Conservation (phyloP, 192 early-diverging fungal species). For the Pilaira anomala region DNA sequence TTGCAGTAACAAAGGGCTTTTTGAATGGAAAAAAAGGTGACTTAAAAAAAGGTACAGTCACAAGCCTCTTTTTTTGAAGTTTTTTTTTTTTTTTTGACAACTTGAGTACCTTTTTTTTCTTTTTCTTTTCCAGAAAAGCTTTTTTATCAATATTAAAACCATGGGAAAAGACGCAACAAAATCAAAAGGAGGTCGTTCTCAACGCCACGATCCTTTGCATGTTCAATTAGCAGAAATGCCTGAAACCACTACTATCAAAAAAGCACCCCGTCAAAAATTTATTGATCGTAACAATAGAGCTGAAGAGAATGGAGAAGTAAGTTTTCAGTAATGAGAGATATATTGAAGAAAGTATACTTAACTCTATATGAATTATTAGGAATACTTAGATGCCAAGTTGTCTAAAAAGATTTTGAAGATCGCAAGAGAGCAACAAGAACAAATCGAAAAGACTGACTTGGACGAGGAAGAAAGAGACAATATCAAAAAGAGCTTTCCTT, state of each 20-base stretch:
- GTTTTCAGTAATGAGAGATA: not conserved
- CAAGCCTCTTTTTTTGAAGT: not conserved
- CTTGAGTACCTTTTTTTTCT: constrained; percentile 7
- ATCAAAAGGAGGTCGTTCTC: constrained; percentile 32
- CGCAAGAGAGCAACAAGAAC: constrained; percentile 88
- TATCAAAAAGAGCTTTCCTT: constrained; percentile 8
- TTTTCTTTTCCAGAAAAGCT: not conserved
- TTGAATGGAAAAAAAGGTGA: too few relatives aligned
- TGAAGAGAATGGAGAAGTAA: constrained; percentile 47
- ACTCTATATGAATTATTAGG: constrained; percentile 28
- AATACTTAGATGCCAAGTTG: constrained; percentile 84
- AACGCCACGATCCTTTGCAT: constrained; percentile 84
- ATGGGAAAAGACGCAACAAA: constrained; percentile 53
- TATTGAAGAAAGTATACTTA: too few relatives aligned
- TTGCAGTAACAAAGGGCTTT: too few relatives aligned
- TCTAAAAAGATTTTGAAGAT: constrained; percentile 87
- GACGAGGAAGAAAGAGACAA: constrained; percentile 44
- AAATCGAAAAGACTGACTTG: constrained; percentile 58
- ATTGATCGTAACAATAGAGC: constrained; percentile 56
- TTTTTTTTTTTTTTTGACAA: not conserved
- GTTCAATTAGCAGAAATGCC: constrained; percentile 68
- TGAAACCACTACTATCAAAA: constrained; percentile 46
- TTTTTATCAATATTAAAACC: not conserved
- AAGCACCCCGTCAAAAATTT: constrained; percentile 55
- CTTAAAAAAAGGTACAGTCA: not conserved